These are phyloP conservation scores for Penicillium coffeae DNA, from an alignment of 495 filamentous ascomycete genomes.

Conservation along the genomic window DNA sequence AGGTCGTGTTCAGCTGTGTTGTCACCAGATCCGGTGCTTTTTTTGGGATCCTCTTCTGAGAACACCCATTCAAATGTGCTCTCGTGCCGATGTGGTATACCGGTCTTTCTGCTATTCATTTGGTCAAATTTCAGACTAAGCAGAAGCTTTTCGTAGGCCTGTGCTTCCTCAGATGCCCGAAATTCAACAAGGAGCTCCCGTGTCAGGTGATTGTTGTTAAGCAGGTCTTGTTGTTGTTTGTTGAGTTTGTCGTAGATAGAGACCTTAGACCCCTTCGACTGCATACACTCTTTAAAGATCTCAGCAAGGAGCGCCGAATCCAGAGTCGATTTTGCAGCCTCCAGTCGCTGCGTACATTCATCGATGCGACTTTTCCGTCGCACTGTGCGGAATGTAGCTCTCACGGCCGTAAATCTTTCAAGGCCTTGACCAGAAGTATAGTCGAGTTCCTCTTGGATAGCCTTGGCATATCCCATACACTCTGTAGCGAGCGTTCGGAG, in stretches of 20 bases:
- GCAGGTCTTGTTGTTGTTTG: neutral
- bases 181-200: neutral
- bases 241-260: neutral
- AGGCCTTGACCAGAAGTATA: neutral
- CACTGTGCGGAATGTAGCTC: neutral
- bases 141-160: neutral
- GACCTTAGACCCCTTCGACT: neutral
- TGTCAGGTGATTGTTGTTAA: neutral
- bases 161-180: neutral
- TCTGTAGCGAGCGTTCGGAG: constrained; percentile 1
- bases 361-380: neutral
- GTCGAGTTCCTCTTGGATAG: neutral
- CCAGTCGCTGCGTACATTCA: neutral
- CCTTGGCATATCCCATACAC: constrained; percentile 1
- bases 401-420: neutral
- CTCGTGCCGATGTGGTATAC: neutral
- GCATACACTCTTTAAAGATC: neutral
- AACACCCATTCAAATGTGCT: constrained; percentile 3
- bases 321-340: neutral
- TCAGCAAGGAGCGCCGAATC: neutral
- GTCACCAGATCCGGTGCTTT: neutral
- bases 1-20: no score
- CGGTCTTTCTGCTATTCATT: constrained; percentile 1
- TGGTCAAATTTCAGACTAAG: neutral
- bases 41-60: neutral